Evolutionary conservation across 1,139 yeast species (phyloP).

Genomic region (Pichia norvegensis): DNA sequence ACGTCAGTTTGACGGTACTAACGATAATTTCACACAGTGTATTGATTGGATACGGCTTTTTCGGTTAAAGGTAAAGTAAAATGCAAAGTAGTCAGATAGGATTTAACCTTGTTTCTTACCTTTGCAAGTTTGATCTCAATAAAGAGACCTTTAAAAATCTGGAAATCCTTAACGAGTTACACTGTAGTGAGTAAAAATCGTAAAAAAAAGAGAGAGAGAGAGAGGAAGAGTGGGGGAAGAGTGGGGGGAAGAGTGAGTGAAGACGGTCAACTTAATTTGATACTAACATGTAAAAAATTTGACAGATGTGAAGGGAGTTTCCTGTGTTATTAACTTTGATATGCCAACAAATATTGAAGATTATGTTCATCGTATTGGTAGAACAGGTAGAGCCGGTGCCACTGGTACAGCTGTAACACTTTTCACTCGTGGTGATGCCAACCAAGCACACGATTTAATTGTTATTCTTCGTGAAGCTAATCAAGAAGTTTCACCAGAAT

Average conservation of each 20-base stretch:
- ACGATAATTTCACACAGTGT: slow-evolving; percentile 1
- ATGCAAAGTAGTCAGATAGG: neutral
- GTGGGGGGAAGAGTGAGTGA: neutral
- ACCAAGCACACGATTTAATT: slow-evolving; percentile 85
- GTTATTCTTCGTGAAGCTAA: slow-evolving; percentile 93
- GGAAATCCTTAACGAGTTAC: neutral
- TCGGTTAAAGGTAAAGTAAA: neutral
- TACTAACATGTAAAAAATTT: slow-evolving; percentile 10
- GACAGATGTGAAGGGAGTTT: slow-evolving; percentile 95
- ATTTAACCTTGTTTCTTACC: too few relatives aligned
- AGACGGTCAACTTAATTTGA: too few relatives aligned
- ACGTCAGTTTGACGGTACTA: neutral
- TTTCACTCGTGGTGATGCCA: slow-evolving; percentile 81
- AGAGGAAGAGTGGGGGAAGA: neutral
- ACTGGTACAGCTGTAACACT: slow-evolving; percentile 92
- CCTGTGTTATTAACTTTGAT: slow-evolving; percentile 87
- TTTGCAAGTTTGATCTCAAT: neutral
- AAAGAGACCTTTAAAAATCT: too few relatives aligned
- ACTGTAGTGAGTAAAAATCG: neutral
- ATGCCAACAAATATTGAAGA: slow-evolving; percentile 98
- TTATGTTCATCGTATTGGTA: slow-evolving; percentile 91
- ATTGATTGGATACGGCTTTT: neutral
- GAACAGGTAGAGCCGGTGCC: slow-evolving; percentile 99
- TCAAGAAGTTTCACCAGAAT: slow-evolving; percentile 70
- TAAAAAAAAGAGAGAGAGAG: neutral